A percentile compares a stretch with the other conserved stretches of the same genome.
Evolutionary conservation across 441 rosid genomes (phyloP).

Genomic region (Pelargonium myrrhifolium): DNA sequence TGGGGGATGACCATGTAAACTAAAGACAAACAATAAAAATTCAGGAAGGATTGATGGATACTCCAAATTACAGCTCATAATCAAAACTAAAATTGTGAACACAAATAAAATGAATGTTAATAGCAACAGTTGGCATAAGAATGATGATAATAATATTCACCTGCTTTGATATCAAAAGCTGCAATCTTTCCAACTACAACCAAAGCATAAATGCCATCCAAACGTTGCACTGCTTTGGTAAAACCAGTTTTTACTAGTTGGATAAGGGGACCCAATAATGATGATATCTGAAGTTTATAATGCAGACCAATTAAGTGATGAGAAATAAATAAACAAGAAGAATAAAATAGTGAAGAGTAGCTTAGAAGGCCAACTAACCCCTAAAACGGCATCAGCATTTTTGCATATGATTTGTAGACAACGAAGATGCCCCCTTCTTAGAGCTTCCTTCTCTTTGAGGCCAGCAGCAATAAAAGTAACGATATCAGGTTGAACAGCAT

Average conservation of each 20-base stretch:
- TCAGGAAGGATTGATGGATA: conserved; percentile 10
- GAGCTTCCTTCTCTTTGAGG: conserved; percentile 86
- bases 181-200: conserved; percentile 72
- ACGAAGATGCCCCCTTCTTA: conserved; percentile 93
- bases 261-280: conserved; percentile 70
- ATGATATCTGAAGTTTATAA: conserved; percentile 54
- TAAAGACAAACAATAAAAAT: conserved; percentile 18
- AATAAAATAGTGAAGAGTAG: conserved; percentile 8
- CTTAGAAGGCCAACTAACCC: conserved; percentile 33
- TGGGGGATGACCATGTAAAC: background rate
- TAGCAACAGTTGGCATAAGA: background rate
- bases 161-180: conserved; percentile 87
- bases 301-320: conserved; percentile 15
- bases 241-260: conserved; percentile 93
- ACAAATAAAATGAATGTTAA: background rate
- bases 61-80: conserved; percentile 5
- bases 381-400: conserved; percentile 59
- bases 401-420: conserved; percentile 55
- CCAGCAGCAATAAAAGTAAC: conserved; percentile 70
- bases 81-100: background rate
- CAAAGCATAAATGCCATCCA: conserved; percentile 93
- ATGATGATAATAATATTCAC: conserved; percentile 27
- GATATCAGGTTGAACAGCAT: conserved; percentile 59
- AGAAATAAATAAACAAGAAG: conserved; percentile 11
- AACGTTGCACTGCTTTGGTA: conserved; percentile 83